Evolutionary conservation across 1,284 basidiomycete species (phyloP).

Genomic region (Porodaedalea pini): DNA sequence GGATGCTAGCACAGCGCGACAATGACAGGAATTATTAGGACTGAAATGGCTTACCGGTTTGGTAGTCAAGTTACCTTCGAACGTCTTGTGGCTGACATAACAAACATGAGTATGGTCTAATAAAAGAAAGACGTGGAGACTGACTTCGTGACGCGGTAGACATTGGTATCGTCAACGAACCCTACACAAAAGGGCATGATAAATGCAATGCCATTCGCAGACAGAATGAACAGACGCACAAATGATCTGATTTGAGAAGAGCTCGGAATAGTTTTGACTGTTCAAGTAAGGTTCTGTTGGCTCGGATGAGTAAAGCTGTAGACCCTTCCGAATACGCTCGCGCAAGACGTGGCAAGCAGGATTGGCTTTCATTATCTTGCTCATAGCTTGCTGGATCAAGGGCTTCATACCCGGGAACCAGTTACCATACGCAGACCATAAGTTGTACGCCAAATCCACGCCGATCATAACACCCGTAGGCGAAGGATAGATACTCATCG

Average conservation of each 20-base stretch:
- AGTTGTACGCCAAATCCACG: slow-evolving; percentile 96
- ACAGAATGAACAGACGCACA: slow-evolving; percentile 52
- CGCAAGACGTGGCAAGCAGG: slow-evolving; percentile 97
- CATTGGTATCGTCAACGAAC: slow-evolving; percentile 99
- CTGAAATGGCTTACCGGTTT: slow-evolving; percentile 85
- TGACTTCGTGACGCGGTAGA: slow-evolving; percentile 96
- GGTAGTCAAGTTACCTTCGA: slow-evolving; percentile 99
- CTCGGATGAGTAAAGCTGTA: slow-evolving; percentile 98
- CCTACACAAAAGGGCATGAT: slow-evolving; percentile 38
- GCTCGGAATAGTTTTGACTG: slow-evolving; percentile 95
- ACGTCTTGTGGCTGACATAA: slow-evolving; percentile 82
- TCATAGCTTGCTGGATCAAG: slow-evolving; percentile 97
- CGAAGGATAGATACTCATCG: slow-evolving; percentile 97
- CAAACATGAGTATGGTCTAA: background rate
- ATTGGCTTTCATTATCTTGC: slow-evolving; percentile 99
- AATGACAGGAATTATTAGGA: background rate
- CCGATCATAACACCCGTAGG: slow-evolving; percentile 98
- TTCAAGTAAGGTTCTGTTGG: slow-evolving; percentile 99
- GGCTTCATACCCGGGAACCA: slow-evolving; percentile 99
- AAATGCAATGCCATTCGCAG: background rate
- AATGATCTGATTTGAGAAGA: slow-evolving; percentile 99
- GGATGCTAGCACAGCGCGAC: slow-evolving; percentile 72
- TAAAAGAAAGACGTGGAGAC: slow-evolving; percentile 24
- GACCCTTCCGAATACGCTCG: slow-evolving; percentile 97
- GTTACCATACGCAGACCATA: slow-evolving; percentile 99